A percentile compares a stretch with the other conserved stretches of the same genome.
phyloP scores from a whole-genome alignment of 1,284 basidiomycete genomes.

The Ustilago hordei region DNA sequence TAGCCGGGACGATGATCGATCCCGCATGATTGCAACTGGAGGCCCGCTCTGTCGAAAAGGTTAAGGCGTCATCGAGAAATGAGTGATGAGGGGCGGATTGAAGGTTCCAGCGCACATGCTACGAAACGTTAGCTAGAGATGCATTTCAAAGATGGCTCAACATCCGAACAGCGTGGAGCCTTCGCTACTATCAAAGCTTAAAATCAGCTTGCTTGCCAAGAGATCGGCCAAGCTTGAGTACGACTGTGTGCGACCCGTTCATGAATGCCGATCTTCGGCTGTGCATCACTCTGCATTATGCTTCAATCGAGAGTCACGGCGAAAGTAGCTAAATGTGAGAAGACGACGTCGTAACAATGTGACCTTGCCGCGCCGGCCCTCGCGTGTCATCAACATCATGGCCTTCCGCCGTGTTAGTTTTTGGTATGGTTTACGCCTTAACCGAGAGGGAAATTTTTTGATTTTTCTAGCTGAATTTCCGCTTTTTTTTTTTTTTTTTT shows the following conservation, averaged over 20 bases:
- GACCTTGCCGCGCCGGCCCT: not conserved
- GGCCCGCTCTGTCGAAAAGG: not conserved
- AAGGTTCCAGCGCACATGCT: not conserved
- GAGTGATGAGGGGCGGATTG: not conserved
- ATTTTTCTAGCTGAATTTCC: not conserved
- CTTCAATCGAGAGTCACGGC: not conserved
- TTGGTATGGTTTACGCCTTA: not conserved
- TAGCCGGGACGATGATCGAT: slow-evolving; percentile 8
- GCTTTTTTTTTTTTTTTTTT: not conserved
- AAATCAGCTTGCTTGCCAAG: slow-evolving; percentile 1
- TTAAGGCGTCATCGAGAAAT: not conserved
- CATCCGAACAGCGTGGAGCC: not conserved
- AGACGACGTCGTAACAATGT: slow-evolving; percentile 6
- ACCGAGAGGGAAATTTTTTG: slow-evolving; percentile 5
- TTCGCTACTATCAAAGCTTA: not conserved
- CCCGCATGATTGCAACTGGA: slow-evolving; percentile 13
- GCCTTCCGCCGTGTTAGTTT: not conserved
- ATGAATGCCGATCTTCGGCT: not conserved
- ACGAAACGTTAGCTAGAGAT: too few species aligned
- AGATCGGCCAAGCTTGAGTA: not conserved
- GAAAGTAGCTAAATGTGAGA: not conserved
- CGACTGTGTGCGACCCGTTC: not conserved
- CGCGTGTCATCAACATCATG: not conserved
- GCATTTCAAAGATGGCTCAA: not conserved
- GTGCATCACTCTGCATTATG: slow-evolving; percentile 3